Base-by-base conservation (phyloP, 352 stramenopile species). In the Hyaloperonospora arabidopsidis region DNA sequence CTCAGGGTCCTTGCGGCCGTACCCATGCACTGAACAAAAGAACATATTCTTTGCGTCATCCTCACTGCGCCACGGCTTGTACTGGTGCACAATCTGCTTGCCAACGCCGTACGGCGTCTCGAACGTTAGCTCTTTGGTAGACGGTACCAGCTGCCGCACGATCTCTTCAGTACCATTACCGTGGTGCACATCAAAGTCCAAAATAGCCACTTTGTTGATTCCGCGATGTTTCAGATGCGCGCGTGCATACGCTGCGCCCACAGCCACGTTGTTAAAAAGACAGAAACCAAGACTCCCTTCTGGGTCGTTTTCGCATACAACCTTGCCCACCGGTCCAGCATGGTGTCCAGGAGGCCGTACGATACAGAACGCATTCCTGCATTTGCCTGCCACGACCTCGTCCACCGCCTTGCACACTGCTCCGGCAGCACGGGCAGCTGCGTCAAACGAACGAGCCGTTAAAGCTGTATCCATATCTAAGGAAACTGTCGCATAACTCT, bases 181-280 rank as follows among this genome's bases (percentile, higher is more conserved):
- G 65, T 98, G 95, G 65, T 99, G 96, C 21, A 99, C 95, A 70
- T 99, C 96, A 81, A 98, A 98, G 62, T 99, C 96, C 39, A 99
- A 65, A 59, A 98, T 98, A 3, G 94, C 95, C 41, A 98, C 79
- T 49, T 89, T 89, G 49, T 95, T 67, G 44, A 98, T 93, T 1
- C 89, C 89, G 45, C 86, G 70, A 54, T 89, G 82, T 50, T 94
- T 87, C 55, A 97, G 94, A 67, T 97, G 87, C 29, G 75, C 87
- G 38, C 92, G 79, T 25, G 96, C 96, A 69, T 98, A 98, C 0
- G 94, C 92, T 22, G 95, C 96, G 35, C 87, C 96, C 54, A 99
- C 95, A 14, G 94, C 96, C 39, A 98, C 94, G 68, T 98, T 99
- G 75, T 99, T 99, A 25, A 99, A 81, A 1, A 99, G 74, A 67